phyloP scores from a whole-genome alignment of 225 moss, liverwort and hornwort genomes.

The Asterella californica region DNA sequence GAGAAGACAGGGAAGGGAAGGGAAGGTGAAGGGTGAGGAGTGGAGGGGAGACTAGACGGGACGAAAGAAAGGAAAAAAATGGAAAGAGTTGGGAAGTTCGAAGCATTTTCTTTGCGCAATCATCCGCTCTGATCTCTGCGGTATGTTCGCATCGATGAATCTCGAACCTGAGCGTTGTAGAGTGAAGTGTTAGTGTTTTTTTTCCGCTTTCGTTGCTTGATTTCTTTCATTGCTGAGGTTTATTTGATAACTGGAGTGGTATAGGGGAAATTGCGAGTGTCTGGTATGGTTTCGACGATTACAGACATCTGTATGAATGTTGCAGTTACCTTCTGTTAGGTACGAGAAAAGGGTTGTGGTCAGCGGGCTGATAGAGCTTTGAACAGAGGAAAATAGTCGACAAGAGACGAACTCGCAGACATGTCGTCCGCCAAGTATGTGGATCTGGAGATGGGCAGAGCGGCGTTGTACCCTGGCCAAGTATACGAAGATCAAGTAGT shows the following conservation, averaged over 20 bases:
- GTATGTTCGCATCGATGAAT: neutral
- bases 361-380: neutral
- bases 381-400: neutral
- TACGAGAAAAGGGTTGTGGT: too few species aligned
- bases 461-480: constrained; percentile 73
- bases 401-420: neutral
- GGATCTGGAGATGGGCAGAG: constrained; percentile 67
- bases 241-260: too few species aligned
- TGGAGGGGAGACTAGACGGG: neutral
- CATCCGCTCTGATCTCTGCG: neutral
- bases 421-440: constrained; percentile 26
- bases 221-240: neutral
- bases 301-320: too few species aligned
- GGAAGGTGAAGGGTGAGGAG: neutral
- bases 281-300: too few species aligned
- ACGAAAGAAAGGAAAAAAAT: too few species aligned
- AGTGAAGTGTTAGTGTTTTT: neutral
- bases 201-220: too few species aligned
- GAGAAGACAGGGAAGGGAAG: neutral
- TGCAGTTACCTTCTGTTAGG: too few species aligned
- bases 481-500: constrained; percentile 59
- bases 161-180: neutral
- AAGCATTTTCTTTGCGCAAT: neutral
- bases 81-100: too few species aligned
- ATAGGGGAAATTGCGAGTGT: too few species aligned